phyloP scores from a whole-genome alignment of 495 filamentous ascomycete species.

The Bacidia gigantensis region DNA sequence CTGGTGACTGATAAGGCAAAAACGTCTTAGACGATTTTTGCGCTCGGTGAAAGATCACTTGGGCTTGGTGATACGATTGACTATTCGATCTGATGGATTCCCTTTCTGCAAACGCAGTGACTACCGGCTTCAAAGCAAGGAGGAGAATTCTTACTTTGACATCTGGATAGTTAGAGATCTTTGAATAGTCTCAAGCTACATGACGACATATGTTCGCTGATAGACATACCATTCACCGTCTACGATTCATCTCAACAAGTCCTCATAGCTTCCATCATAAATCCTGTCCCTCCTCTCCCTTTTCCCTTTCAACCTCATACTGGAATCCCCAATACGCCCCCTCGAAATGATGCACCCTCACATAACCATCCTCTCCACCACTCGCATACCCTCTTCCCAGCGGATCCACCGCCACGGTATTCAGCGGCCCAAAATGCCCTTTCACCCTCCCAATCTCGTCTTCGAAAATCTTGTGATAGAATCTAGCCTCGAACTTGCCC shows the following conservation, averaged over 20 bases:
- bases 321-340: conserved; percentile 95
- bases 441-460: conserved; percentile 95
- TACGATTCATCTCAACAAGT: too few relatives aligned
- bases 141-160: too few relatives aligned
- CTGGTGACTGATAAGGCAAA: too few relatives aligned
- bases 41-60: too few relatives aligned
- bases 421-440: conserved; percentile 92
- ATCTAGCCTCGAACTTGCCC: conserved; percentile 96
- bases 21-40: too few relatives aligned
- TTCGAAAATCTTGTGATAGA: conserved; percentile 98
- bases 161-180: too few relatives aligned
- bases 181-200: neutral
- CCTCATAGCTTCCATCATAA: conserved; percentile 2
- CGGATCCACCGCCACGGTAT: conserved; percentile 80
- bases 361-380: conserved; percentile 96
- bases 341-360: conserved; percentile 96
- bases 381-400: conserved; percentile 80
- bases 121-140: too few relatives aligned
- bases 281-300: conserved; percentile 15
- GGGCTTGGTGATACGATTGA: too few relatives aligned
- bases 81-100: too few relatives aligned
- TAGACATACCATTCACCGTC: neutral
- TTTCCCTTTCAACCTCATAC: conserved; percentile 88
- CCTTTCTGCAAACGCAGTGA: too few relatives aligned
- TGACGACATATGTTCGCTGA: too few relatives aligned